Conservation (phyloP, 257 asterid genomes). For the Henckelia pumila region DNA sequence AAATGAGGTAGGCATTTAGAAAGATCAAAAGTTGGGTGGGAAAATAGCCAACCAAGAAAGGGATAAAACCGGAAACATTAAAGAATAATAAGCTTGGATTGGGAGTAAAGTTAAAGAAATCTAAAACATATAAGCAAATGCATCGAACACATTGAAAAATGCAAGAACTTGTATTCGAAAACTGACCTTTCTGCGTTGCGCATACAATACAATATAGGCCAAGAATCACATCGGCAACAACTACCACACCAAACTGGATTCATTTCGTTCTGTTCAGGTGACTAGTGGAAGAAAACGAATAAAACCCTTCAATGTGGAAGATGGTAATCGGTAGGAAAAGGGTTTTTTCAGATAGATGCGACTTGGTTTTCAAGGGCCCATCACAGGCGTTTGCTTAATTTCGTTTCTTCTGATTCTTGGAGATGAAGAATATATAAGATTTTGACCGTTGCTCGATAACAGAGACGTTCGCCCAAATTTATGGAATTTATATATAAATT, state of each 20-base stretch:
- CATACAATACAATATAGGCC: constrained; percentile 17
- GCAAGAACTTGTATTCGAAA: neutral
- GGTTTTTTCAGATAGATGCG: neutral
- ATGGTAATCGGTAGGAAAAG: neutral
- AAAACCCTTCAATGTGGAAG: constrained; percentile 23
- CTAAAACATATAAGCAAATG: constrained; percentile 11
- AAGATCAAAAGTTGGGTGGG: constrained; percentile 35
- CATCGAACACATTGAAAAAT: neutral
- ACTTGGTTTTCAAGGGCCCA: constrained; percentile 27
- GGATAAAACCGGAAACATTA: constrained; percentile 48
- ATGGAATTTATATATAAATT: no score
- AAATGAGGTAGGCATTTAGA: neutral
- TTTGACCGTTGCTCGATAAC: no score
- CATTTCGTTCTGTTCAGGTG: constrained; percentile 31
- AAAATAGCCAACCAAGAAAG: constrained; percentile 26
- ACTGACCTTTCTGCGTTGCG: constrained; percentile 20
- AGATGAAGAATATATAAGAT: no score
- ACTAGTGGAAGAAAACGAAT: constrained; percentile 13
- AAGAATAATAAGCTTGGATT: constrained; percentile 33
- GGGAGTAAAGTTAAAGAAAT: constrained; percentile 52
- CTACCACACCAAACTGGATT: constrained; percentile 47
- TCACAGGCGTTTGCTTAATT: neutral
- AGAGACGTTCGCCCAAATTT: no score
- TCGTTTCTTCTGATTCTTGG: no score
- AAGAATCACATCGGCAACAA: constrained; percentile 38